Percentiles rank a stretch among this genome's conserved stretches.
Evolutionary conservation across 805 yeast genomes (phyloP).

Genomic region (Yamadazyma takamatsuzukensis): DNA sequence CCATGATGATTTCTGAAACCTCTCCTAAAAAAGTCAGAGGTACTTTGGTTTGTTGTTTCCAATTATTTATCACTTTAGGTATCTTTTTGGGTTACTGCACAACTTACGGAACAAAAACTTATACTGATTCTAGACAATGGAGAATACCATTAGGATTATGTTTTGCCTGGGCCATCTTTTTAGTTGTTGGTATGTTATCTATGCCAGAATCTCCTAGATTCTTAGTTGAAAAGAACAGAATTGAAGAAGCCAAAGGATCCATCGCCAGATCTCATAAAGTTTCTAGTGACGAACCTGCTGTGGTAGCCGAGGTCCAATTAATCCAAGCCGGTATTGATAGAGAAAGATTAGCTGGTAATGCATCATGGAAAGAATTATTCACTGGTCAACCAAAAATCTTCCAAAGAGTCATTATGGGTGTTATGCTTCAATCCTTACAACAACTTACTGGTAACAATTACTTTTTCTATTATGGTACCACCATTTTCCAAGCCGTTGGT

Average conservation of each 20-base stretch:
- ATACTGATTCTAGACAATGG: slow-evolving; percentile 56
- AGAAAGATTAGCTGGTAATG: slow-evolving; percentile 60
- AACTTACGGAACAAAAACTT: slow-evolving; percentile 57
- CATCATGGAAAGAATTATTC: slow-evolving; percentile 60
- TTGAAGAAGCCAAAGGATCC: slow-evolving; percentile 52
- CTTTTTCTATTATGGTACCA: slow-evolving; percentile 58
- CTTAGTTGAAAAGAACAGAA: slow-evolving; percentile 46
- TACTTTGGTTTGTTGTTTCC: slow-evolving; percentile 64
- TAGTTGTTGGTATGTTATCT: slow-evolving; percentile 48
- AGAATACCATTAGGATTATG: slow-evolving; percentile 60
- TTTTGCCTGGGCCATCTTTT: slow-evolving; percentile 48
- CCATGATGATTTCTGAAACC: slow-evolving; percentile 63
- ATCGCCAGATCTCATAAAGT: slow-evolving; percentile 57
- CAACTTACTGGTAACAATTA: slow-evolving; percentile 60
- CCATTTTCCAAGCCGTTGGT: slow-evolving; percentile 50
- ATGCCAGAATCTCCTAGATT: slow-evolving; percentile 72
- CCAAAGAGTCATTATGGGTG: slow-evolving; percentile 54
- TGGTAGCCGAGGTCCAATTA: slow-evolving; percentile 48
- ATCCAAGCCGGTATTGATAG: slow-evolving; percentile 58
- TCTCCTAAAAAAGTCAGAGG: slow-evolving; percentile 72
- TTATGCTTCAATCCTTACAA: slow-evolving; percentile 54
- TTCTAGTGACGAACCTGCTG: slow-evolving; percentile 49
- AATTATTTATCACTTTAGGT: slow-evolving; percentile 67
- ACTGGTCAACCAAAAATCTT: slow-evolving; percentile 62
- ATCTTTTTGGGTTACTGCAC: slow-evolving; percentile 67